Base-by-base conservation (phyloP, 495 filamentous ascomycete species). In the Aspergillus incahuasiensis region DNA sequence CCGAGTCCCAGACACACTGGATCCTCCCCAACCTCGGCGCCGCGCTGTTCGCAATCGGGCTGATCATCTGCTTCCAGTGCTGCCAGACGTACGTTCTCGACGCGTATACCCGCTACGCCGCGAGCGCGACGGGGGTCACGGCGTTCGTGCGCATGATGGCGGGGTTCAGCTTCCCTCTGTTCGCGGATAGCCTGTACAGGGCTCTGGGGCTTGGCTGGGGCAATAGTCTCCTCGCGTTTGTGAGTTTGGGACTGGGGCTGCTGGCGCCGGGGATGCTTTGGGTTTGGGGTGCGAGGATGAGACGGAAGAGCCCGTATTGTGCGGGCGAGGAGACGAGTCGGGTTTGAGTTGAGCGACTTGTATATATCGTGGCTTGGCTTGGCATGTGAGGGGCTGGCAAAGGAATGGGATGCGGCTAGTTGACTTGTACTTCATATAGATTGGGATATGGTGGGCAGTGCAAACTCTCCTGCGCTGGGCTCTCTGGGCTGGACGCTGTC, bases 11-110 rank as follows among this genome's bases (percentile, higher is more conserved):
- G 40, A 55, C 52, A 16, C 79, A 79, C 55, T 83, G 79, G 78
- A 74, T 81, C 28, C 74, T 76, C 19, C 82, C 83, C 1, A 69
- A 69, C 47, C 58, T 73, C 22, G 69, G 68, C 5, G 63, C 63
- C 1, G 58, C 50, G 1, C 57, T 86, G 16, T 83, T 86, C 54
- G 62, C 71, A 3, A 62, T 65, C 3, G 83, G 83, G 7, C 35
- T 53, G 15, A 62, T 57, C 5, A 54, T 62, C 28, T 55, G 39
- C 48, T 62, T 62, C 42, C 55, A 62, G 18, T 62, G 59, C 32
- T 49, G 55, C 8, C 51, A 57, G 40, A 48, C 58, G 0, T 60
- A 60, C 28, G 47, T 60, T 8, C 40, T 56, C 21, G 58, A 60
- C 16, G 42, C 58, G 1, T 60, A 56, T 35, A 56, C 45, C 2